A percentile compares a stretch with the other conserved stretches of the same genome.
Evolutionary conservation across 2,329 filamentous ascomycete genomes (phyloP).

Genomic region (Calonectria pteridis): DNA sequence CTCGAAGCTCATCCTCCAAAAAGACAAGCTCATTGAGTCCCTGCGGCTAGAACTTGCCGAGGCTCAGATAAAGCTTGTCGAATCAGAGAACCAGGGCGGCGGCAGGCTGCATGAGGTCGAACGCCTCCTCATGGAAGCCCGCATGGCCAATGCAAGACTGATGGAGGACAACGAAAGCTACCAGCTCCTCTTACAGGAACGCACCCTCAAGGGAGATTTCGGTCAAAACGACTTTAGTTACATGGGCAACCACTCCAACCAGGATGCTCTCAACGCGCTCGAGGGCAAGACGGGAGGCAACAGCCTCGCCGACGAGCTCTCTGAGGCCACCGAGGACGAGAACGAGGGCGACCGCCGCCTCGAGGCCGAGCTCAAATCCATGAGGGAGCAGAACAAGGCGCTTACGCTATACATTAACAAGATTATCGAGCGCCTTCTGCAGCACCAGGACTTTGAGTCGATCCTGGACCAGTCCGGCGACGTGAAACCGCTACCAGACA

Average conservation of each 20-base stretch:
- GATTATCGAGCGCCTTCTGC: conserved; percentile 94
- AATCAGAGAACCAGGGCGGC: conserved; percentile 92
- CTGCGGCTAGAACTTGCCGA: conserved; percentile 93
- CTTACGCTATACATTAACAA: conserved; percentile 98
- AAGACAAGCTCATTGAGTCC: conserved; percentile 95
- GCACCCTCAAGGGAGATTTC: conserved; percentile 95
- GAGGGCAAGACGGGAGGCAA: conserved; percentile 67
- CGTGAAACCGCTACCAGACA: conserved; percentile 58
- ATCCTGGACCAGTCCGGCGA: conserved; percentile 87
- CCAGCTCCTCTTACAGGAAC: conserved; percentile 92
- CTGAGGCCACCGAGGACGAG: conserved; percentile 73
- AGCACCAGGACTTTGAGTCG: conserved; percentile 94
- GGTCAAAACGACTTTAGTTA: conserved; percentile 84
- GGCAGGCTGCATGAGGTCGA: conserved; percentile 92
- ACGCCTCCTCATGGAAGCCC: conserved; percentile 87
- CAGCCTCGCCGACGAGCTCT: conserved; percentile 90
- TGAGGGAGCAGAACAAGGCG: conserved; percentile 97
- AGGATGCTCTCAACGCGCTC: conserved; percentile 73
- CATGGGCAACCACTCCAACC: conserved; percentile 69
- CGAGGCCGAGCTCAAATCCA: conserved; percentile 81
- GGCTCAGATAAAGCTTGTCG: conserved; percentile 93
- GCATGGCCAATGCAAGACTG: conserved; percentile 93
- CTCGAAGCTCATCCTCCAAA: conserved; percentile 91
- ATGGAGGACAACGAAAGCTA: conserved; percentile 99
- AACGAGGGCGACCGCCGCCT: conserved; percentile 73